A percentile compares a stretch with the other conserved stretches of the same genome.
Evolutionary conservation across 2,329 filamentous ascomycete genomes (phyloP).

Genomic region (Pezicula carpinea): DNA sequence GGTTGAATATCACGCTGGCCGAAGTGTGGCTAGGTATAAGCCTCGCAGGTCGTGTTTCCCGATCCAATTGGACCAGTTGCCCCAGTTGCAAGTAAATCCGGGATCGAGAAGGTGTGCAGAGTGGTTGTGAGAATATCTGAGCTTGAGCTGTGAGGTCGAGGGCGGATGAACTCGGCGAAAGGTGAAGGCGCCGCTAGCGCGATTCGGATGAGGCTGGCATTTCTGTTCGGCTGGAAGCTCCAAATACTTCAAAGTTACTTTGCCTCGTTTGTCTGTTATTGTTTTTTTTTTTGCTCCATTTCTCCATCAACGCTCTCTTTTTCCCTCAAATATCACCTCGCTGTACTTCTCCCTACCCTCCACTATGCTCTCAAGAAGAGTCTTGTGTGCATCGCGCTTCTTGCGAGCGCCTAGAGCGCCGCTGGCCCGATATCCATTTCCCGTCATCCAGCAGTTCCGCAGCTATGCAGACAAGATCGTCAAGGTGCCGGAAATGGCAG

Average conservation of each 20-base stretch:
- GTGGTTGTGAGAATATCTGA: no score
- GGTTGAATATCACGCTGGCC: background rate
- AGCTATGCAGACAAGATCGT: conserved; percentile 76
- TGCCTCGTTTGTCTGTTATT: conserved; percentile 1
- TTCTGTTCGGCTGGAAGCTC: no score
- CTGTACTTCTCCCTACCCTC: conserved; percentile 1
- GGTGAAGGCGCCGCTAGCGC: background rate
- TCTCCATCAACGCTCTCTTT: conserved; percentile 15
- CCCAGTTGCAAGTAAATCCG: no score
- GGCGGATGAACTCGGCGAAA: background rate
- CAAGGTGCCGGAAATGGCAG: conserved; percentile 96
- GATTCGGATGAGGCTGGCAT: background rate
- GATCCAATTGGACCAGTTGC: no score
- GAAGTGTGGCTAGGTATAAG: background rate
- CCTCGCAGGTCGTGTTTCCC: background rate
- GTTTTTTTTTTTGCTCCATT: conserved; percentile 1
- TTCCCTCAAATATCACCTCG: conserved; percentile 8
- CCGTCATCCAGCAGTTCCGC: conserved; percentile 49
- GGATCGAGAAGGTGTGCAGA: no score
- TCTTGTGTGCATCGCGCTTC: conserved; percentile 28
- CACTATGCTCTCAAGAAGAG: conserved; percentile 28
- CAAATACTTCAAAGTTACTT: background rate
- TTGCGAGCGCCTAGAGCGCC: conserved; percentile 23
- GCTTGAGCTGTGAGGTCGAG: no score
- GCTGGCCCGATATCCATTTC: conserved; percentile 36